Percentiles rank a stretch among this genome's conserved stretches.
Conservation (phyloP, 805 yeast species). For the Wickerhamiella shivajii region DNA sequence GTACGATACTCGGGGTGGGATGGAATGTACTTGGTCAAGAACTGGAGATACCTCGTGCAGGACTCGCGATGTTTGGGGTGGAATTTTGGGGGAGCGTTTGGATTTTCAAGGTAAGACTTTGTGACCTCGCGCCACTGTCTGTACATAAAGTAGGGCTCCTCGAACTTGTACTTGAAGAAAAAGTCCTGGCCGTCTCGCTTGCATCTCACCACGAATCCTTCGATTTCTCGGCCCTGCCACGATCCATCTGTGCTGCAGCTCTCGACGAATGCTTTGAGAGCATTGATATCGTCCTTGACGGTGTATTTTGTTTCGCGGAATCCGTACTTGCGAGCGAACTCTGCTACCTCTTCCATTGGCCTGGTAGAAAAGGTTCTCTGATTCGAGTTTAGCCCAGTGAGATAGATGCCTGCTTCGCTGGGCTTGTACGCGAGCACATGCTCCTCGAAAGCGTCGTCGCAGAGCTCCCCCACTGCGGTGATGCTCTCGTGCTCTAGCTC, state of each 20-base stretch:
- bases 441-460: constrained; percentile 89
- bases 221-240: constrained; percentile 58
- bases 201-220: constrained; percentile 86
- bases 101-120: constrained; percentile 32
- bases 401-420: constrained; percentile 63
- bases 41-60: constrained; percentile 54
- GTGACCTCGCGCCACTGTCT: constrained; percentile 86
- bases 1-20: constrained; percentile 33
- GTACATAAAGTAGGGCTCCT: constrained; percentile 85
- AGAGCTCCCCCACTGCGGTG: constrained; percentile 85
- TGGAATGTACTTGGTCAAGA: constrained; percentile 42
- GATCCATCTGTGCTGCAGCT: constrained; percentile 50
- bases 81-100: constrained; percentile 17
- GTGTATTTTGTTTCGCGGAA: constrained; percentile 42
- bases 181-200: constrained; percentile 29
- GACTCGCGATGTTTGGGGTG: constrained; percentile 39
- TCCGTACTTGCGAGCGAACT: constrained; percentile 55
- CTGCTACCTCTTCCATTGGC: constrained; percentile 42
- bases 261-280: constrained; percentile 38
- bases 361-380: constrained; percentile 46
- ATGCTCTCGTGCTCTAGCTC: constrained; percentile 35
- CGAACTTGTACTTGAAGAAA: constrained; percentile 88
- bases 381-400: constrained; percentile 79
- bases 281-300: constrained; percentile 26
- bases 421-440: constrained; percentile 66